Base-by-base conservation (phyloP, 257 asterid species). In the Striga asiatica region DNA sequence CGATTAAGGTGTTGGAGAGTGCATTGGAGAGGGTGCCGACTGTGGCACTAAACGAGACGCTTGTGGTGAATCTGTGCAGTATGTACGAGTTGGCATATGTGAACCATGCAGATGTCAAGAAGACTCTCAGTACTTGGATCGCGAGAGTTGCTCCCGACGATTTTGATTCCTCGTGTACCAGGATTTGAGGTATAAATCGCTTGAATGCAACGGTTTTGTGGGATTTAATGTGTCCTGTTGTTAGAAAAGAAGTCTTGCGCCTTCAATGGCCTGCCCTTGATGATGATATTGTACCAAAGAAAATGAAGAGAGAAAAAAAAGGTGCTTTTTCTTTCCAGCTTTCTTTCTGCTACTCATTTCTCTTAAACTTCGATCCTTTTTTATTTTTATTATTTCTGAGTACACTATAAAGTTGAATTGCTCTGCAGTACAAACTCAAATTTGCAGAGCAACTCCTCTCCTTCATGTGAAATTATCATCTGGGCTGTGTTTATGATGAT, bases 101-200 rank as follows among this genome's bases (percentile, higher is more conserved):
- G 61, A 92, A 84, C 63, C 97, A 92, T 35, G 78, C 78, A 0
- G 98, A 92, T 57, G 45, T 69, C 8, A 92, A 92, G 88, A 82
- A 67, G 86, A 92, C 98, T 1, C 95, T 88, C 28, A 82, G 93
- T 49, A 92, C 71, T 69, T 92, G 98, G 98, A 92, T 88, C 50
- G 94, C 87, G 13, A 79, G 94, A 71, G 95, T 92, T 67, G 98
- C 98, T 59, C 98, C 97, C 0, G 98, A 91, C 77, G 98, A 91
- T 63, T 91, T 91, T 58, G 96, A 91, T 68, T 24, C 94, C 8
- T 72, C 96, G 0, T 82, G 95, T 71, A 87, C 95, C 22, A 78
- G 98, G 75, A 70, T 71, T 52, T 92, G 78, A 92, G 87, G 78
- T 81, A 72, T 49, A 8, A 28, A 9, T 23, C 48, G 28, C 66